A percentile compares a stretch with the other conserved stretches of the same genome.
phyloP scores from a whole-genome alignment of 2,329 filamentous ascomycete genomes.

The Fusarium xyrophilum region DNA sequence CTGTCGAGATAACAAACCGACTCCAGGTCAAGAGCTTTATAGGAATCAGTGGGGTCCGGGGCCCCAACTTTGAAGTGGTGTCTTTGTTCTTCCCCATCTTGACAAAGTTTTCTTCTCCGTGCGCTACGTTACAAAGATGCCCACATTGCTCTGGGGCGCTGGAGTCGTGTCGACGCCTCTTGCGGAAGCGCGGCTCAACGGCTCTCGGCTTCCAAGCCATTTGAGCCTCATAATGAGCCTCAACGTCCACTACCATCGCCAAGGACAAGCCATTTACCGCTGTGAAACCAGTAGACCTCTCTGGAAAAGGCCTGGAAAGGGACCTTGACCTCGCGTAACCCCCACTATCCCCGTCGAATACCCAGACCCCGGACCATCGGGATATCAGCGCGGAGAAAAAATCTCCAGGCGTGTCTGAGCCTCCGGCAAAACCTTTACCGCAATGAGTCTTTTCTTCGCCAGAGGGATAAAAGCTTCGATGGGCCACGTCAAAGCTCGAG shows the following conservation, averaged over 20 bases:
- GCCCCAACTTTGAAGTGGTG: slow-evolving; percentile 7
- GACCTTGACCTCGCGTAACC: neutral
- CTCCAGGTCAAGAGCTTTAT: slow-evolving; percentile 2
- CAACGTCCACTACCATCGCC: slow-evolving; percentile 3
- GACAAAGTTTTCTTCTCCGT: slow-evolving; percentile 24
- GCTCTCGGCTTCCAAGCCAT: neutral
- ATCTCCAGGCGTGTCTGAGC: neutral
- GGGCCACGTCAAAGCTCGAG: slow-evolving; percentile 4
- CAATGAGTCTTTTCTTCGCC: slow-evolving; percentile 7
- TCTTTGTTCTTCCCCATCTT: slow-evolving; percentile 7
- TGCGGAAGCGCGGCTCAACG: neutral
- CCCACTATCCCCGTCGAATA: neutral
- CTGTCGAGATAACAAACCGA: neutral
- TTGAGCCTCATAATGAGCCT: slow-evolving; percentile 17
- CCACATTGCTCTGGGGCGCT: slow-evolving; percentile 18
- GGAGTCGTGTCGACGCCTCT: neutral
- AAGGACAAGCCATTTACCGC: neutral
- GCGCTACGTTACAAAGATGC: slow-evolving; percentile 9
- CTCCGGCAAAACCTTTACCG: slow-evolving; percentile 19
- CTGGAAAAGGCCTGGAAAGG: neutral
- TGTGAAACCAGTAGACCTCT: neutral
- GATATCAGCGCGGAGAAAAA: slow-evolving; percentile 6
- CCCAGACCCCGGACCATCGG: slow-evolving; percentile 6
- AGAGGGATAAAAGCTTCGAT: slow-evolving; percentile 18
- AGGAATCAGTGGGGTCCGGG: slow-evolving; percentile 14